These are phyloP conservation scores for Tausonia pullulans DNA, from an alignment of 1,284 basidiomycete genomes.

Conservation along the genomic window DNA sequence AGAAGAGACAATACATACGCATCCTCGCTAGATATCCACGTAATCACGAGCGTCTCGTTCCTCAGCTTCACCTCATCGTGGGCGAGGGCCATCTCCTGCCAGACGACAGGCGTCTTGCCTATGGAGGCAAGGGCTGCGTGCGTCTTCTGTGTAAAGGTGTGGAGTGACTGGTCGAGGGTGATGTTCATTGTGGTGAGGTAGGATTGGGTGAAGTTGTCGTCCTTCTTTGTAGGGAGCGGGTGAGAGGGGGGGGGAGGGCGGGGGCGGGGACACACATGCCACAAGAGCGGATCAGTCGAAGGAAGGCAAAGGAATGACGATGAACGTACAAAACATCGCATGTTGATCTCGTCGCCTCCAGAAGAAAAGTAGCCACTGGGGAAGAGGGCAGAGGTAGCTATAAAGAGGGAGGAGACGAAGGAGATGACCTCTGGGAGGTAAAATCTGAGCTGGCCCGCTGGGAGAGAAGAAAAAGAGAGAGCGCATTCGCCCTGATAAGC, in stretches of 20 bases:
- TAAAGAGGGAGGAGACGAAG: conserved; percentile 8
- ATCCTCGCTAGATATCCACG: conserved; percentile 25
- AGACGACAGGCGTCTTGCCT: conserved; percentile 26
- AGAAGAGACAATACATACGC: conserved; percentile 2
- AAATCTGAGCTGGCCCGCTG: conserved; percentile 23
- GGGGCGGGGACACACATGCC: too few species aligned
- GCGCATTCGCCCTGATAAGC: too few species aligned
- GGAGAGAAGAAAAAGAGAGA: too few species aligned
- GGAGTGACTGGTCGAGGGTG: neutral
- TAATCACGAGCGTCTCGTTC: conserved; percentile 25
- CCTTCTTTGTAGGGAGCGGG: neutral
- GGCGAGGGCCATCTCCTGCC: conserved; percentile 28
- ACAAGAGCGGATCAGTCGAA: neutral
- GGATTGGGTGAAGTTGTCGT: conserved; percentile 19
- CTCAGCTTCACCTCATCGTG: conserved; percentile 21
- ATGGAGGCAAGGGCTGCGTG: conserved; percentile 4
- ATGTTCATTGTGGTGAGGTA: conserved; percentile 9
- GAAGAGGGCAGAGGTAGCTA: neutral
- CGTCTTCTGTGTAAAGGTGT: neutral
- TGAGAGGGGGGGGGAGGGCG: too few species aligned
- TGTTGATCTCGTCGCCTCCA: conserved; percentile 29
- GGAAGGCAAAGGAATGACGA: neutral
- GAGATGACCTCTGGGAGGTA: conserved; percentile 19
- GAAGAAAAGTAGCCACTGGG: conserved; percentile 21
- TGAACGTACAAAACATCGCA: neutral